Conservation (phyloP, 2,329 filamentous ascomycete genomes). For the Karstenula rhodostoma region DNA sequence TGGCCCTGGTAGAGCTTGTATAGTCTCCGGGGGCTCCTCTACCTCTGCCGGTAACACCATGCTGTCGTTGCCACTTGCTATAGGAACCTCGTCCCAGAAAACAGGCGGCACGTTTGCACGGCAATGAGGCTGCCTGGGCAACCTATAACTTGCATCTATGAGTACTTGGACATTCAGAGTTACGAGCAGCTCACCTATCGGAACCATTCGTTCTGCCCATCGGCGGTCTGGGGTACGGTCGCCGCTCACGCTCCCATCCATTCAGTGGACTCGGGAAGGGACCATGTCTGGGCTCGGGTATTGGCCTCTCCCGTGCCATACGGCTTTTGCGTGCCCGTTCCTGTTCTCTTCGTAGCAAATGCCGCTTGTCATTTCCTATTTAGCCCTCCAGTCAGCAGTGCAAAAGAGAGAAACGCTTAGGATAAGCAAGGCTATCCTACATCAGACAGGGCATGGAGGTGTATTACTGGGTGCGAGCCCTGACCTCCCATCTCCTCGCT, state of each 20-base stretch:
- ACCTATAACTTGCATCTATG: background rate
- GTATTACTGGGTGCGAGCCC: slow-evolving; percentile 33
- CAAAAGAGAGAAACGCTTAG: slow-evolving; percentile 13
- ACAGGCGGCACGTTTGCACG: background rate
- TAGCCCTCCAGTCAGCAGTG: slow-evolving; percentile 14
- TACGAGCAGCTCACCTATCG: background rate
- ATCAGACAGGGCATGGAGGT: slow-evolving; percentile 23
- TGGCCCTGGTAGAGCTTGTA: background rate
- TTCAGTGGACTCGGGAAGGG: background rate
- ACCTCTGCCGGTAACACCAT: background rate
- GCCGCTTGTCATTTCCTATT: slow-evolving; percentile 9
- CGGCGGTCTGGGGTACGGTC: slow-evolving; percentile 1
- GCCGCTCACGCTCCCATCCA: background rate
- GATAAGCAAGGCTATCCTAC: slow-evolving; percentile 23
- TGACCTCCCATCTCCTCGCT: slow-evolving; percentile 21
- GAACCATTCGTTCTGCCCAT: slow-evolving; percentile 2
- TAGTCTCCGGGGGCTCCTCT: background rate
- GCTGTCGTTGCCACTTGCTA: background rate
- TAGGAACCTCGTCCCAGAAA: background rate
- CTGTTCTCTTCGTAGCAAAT: background rate
- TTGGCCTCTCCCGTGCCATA: background rate
- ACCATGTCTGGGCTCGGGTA: too few species aligned
- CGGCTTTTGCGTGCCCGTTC: background rate
- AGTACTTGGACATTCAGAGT: background rate
- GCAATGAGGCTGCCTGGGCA: background rate